These are phyloP conservation scores for Phialophora verrucosa DNA, from an alignment of 2,329 filamentous ascomycete genomes.

Conservation along the genomic window DNA sequence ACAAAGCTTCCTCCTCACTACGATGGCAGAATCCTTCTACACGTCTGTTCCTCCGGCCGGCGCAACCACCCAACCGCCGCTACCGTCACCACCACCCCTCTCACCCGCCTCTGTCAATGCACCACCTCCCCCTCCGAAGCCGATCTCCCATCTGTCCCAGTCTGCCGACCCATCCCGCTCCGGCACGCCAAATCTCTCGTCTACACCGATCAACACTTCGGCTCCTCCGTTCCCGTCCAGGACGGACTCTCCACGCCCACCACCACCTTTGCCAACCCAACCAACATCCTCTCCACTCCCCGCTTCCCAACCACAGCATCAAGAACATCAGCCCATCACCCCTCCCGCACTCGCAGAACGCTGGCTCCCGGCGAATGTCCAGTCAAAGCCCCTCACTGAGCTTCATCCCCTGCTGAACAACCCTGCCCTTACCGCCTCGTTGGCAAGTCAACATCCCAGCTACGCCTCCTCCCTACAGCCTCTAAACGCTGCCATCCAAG, in stretches of 20 bases:
- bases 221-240: constrained; percentile 46
- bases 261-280: constrained; percentile 48
- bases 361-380: constrained; percentile 33
- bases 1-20: not conserved
- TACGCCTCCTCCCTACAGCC: constrained; percentile 68
- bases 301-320: constrained; percentile 41
- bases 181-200: constrained; percentile 24
- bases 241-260: constrained; percentile 33
- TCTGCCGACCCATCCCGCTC: constrained; percentile 27
- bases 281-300: constrained; percentile 37
- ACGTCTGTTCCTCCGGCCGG: constrained; percentile 13
- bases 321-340: constrained; percentile 40
- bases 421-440: constrained; percentile 71
- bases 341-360: constrained; percentile 30
- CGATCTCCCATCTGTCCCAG: constrained; percentile 29
- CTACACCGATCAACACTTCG: constrained; percentile 41
- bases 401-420: constrained; percentile 80
- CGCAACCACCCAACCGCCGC: constrained; percentile 19
- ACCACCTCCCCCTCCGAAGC: constrained; percentile 35
- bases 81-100: constrained; percentile 20
- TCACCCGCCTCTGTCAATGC: constrained; percentile 23
- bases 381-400: constrained; percentile 39
- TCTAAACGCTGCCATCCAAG: constrained; percentile 68
- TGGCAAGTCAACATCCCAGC: constrained; percentile 77
- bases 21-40: constrained; percentile 36